Base-by-base conservation (phyloP, 176 grass and related monocot genomes). In the maize (Zea mays) region DNA sequence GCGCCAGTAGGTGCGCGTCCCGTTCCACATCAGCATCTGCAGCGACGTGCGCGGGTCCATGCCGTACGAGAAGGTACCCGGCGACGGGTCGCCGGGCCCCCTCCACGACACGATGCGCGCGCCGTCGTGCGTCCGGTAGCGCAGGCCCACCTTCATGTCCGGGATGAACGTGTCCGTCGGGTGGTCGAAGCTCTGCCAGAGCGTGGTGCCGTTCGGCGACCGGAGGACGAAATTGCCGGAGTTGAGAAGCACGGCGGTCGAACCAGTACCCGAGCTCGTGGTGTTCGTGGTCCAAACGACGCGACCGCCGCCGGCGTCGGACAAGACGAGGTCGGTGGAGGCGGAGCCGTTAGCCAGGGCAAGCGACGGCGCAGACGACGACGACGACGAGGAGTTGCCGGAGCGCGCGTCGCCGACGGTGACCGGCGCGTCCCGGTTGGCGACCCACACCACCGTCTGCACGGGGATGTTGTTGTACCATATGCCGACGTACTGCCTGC, bases 161-260 rank as follows among this genome's bases (percentile, higher is more conserved):
- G 87, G 90, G n/a, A 93, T 2, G 46, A 87, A 2, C 39, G 86
- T 80, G 64, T 84, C 27, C 13, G 76, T 76, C 33, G 70, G 86
- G 81, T 84, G 56, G 76, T 88, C 86, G 16, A 80, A 74, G 66
- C 86, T 84, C 63, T 76, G 86, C 86, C 86, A 84, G 46, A 84
- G 51, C 64, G 66, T 36, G 3, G 71, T 15, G 72, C 62, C 61
- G 58, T 64, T n/a, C 37, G 36, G 15, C 10, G 52, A 38, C 34
- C 38, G 62, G 41, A 62, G 8, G 44, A 84, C 40, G n/a, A 92
- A 72, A 82, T 89, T 84, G 34, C 90, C 90, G 7, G 34, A 38
- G 65, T 86, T 82, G 11, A 17, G 20, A 0, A 92, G 81, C 72
- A 82, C 76, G 2, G 84, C 56, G 1, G 45, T 2, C 19, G 72